Base-by-base conservation (phyloP, 2,329 filamentous ascomycete genomes). In the Apiospora saccharicola region DNA sequence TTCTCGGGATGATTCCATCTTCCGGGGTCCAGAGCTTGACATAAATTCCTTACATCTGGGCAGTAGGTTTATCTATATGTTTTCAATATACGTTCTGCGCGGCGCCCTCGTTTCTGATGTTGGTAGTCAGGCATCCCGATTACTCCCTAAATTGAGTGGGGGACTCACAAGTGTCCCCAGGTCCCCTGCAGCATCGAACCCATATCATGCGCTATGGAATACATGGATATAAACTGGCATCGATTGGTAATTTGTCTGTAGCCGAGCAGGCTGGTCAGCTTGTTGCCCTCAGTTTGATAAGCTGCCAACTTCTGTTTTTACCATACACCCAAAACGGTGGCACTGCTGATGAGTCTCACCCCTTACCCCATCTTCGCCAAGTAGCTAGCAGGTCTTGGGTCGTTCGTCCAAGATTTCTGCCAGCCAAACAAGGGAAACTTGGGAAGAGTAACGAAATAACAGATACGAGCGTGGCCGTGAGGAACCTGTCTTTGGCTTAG, bases 401-500 rank as follows among this genome's bases (percentile, higher is more conserved):
- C 14, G 24, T 61, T 34, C 53, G 6, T 37, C 30, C 53, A 61
- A 61, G 26, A 37, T 37, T 34, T 3, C 16, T 10, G 26, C 6
- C 14, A 84, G 85, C 10, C 85, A 41, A 41, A 41, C 37, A 10
- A 41, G 37, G 37, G 37, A 10, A 41, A 41, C 37, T 41, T 41
- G 37, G 26, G 26, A 30, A 4, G 2, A 30, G 26, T 30, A 30
- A 30, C 26, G 26, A 30, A 30, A 30, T 30, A 30, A 30, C 26
- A 30, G 26, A 30, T 30, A 30, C 26, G 26, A 30, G 2, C 4
- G 26, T 30, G 84, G 83, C 83, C 84, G 84, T 74, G 80, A 76
- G 74, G 85, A 30, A 30, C 85, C 72, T 82, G 85, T 30, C 81
- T 81, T 61, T 83, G 77, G 75, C 84, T 85, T 41, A 84, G 77